Base-by-base conservation (phyloP, 441 rosid species). In the Jatropha multifida region DNA sequence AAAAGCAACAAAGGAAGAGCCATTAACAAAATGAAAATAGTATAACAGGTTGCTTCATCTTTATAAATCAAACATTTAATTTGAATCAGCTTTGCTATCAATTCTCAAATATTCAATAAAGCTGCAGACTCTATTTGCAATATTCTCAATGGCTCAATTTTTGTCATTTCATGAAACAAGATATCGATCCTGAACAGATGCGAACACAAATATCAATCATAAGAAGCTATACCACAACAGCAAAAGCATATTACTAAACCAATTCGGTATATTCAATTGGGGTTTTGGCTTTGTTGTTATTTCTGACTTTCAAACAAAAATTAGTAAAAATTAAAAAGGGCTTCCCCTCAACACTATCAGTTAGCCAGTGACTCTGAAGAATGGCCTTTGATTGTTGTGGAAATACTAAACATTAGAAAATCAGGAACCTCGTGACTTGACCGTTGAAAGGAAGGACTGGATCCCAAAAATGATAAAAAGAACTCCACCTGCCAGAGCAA, bases 391-490 rank as follows among this genome's bases (percentile, higher is more conserved):
- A 65, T 64, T 20, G 40, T 72, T 61, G 38, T 13, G 64, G 12
- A 72, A 73, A 42, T 48, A 81, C 85, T 66, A 52, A 85, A 86
- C 77, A 56, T 26, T 23, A 12, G 51, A 68, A 44, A 44, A 40
- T 54, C 37, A 46, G 32, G 4, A 66, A 72, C 73, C 68, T 84
- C 69, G 80, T 44, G 84, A 74, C 48, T 86, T 80, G 8, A 84
- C 86, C 12, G 89, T 49, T 40, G 97, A 77, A 20, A 95, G 97
- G 85, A 88, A 88, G 71, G 99, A 95, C 65, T 92, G 99, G 72
- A 95, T 80, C 61, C 99, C 98, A 72, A 95, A 95, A 62, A 92
- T 78, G 60, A 95, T 84, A 85, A 95, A 93, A 71, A 95, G 98
- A 77, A 91, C 78, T 74, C 99, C 99, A 66, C 99, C 96, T 4